phyloP scores from a whole-genome alignment of 495 filamentous ascomycete genomes.

The Chaetomium cochliodes region DNA sequence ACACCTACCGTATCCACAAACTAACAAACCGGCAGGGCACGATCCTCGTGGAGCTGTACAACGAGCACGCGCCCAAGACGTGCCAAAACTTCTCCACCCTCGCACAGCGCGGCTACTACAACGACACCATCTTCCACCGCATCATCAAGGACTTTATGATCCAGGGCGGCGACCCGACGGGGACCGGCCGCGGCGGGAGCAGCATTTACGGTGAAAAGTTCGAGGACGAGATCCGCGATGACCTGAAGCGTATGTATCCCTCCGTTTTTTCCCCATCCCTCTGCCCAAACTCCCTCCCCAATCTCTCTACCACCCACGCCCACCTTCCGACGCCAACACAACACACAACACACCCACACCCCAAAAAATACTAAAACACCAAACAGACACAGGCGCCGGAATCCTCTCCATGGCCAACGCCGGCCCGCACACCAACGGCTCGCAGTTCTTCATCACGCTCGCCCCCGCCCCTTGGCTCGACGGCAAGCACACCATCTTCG shows the following conservation, averaged over 20 bases:
- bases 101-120: slow-evolving; percentile 80
- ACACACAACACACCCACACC: no score
- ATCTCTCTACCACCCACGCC: background rate
- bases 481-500: slow-evolving; percentile 97
- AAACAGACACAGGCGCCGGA: slow-evolving; percentile 80
- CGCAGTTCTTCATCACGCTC: slow-evolving; percentile 84
- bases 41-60: slow-evolving; percentile 87
- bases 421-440: slow-evolving; percentile 91
- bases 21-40: slow-evolving; percentile 54
- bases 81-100: slow-evolving; percentile 88
- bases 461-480: slow-evolving; percentile 97
- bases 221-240: slow-evolving; percentile 78
- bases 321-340: background rate
- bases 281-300: no score
- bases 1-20: background rate
- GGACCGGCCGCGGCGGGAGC: slow-evolving; percentile 85
- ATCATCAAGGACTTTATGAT: slow-evolving; percentile 97
- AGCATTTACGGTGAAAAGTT: slow-evolving; percentile 95
- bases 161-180: slow-evolving; percentile 93
- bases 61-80: slow-evolving; percentile 53
- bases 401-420: slow-evolving; percentile 95
- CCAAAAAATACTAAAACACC: no score
- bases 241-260: slow-evolving; percentile 58
- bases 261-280: no score
- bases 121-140: slow-evolving; percentile 82